Evolutionary conservation across 2,329 filamentous ascomycete genomes (phyloP).

Genomic region (Monosporascus sp.): DNA sequence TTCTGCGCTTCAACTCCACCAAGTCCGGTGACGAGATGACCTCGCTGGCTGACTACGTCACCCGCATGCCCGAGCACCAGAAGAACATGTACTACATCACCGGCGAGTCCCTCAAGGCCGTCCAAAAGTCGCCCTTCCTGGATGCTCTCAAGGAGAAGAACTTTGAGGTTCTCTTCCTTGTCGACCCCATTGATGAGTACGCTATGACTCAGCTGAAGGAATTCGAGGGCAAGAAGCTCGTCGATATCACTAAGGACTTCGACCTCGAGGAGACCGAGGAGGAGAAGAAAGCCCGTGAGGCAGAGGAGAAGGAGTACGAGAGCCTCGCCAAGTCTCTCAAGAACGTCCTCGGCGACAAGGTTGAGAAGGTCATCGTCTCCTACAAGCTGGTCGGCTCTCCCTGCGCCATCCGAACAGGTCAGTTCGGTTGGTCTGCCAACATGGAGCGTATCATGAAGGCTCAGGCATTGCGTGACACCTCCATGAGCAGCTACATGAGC

Average conservation of each 20-base stretch:
- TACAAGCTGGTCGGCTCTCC: conserved; percentile 94
- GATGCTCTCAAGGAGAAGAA: conserved; percentile 98
- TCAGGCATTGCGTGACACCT: conserved; percentile 98
- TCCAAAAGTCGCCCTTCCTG: conserved; percentile 97
- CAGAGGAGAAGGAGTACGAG: conserved; percentile 98
- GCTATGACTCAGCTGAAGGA: conserved; percentile 99
- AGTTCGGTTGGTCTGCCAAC: conserved; percentile 99
- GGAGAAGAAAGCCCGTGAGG: conserved; percentile 94
- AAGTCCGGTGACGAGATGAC: conserved; percentile 96
- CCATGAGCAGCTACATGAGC: conserved; percentile 99
- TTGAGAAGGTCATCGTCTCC: conserved; percentile 99
- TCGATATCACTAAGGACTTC: conserved; percentile 99
- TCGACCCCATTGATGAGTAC: conserved; percentile 99
- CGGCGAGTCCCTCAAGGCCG: conserved; percentile 97
- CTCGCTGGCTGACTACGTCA: conserved; percentile 94
- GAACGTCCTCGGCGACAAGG: conserved; percentile 98
- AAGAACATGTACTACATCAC: conserved; percentile 99
- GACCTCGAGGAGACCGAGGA: conserved; percentile 99
- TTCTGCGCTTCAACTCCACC: conserved; percentile 97
- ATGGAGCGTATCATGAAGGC: conserved; percentile 99
- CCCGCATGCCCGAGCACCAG: conserved; percentile 99
- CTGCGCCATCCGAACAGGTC: conserved; percentile 97
- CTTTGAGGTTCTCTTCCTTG: conserved; percentile 99
- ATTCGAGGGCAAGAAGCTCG: conserved; percentile 99
- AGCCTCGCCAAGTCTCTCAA: conserved; percentile 92